A percentile compares a stretch with the other conserved stretches of the same genome.
Conservation (phyloP, 2,329 filamentous ascomycete genomes). For the Ophiostoma novo-ulmi region DNA sequence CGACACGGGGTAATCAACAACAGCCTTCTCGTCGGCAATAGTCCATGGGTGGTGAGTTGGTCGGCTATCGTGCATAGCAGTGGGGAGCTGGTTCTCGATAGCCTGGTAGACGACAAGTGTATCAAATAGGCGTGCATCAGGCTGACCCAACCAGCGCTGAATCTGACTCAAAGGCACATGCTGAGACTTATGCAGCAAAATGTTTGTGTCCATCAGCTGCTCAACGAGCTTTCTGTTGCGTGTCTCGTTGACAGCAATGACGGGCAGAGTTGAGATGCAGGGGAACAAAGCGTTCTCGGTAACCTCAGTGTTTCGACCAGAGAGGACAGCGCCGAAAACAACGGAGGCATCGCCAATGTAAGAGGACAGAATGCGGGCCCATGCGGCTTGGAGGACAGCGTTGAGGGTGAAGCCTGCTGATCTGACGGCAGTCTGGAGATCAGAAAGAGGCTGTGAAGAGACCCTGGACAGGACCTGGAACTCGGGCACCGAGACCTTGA, state of each 20-base stretch:
- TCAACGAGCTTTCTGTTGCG: slow-evolving; percentile 55
- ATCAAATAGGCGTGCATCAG: slow-evolving; percentile 68
- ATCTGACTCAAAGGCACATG: slow-evolving; percentile 66
- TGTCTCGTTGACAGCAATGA: slow-evolving; percentile 52
- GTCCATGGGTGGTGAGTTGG: slow-evolving; percentile 48
- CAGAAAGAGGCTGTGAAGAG: slow-evolving; percentile 38
- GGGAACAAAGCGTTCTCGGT: slow-evolving; percentile 63
- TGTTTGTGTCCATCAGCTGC: slow-evolving; percentile 61
- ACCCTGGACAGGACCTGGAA: slow-evolving; percentile 32
- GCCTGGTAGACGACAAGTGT: slow-evolving; percentile 83
- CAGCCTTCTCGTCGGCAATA: slow-evolving; percentile 59
- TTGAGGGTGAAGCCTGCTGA: slow-evolving; percentile 65
- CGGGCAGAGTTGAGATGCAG: slow-evolving; percentile 74
- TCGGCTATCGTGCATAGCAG: not conserved
- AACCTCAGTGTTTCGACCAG: slow-evolving; percentile 62
- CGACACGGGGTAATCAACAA: slow-evolving; percentile 73
- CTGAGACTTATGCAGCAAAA: slow-evolving; percentile 62
- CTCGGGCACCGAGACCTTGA: slow-evolving; percentile 39
- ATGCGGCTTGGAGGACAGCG: slow-evolving; percentile 68
- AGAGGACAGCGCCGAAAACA: slow-evolving; percentile 75
- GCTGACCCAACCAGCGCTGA: slow-evolving; percentile 62
- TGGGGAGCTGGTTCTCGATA: slow-evolving; percentile 29
- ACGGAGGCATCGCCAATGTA: slow-evolving; percentile 72
- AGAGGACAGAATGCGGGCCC: slow-evolving; percentile 67
- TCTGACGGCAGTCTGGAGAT: slow-evolving; percentile 54